These are phyloP conservation scores for Fusarium albosuccineum DNA, from an alignment of 2,329 filamentous ascomycete species.

Conservation along the genomic window DNA sequence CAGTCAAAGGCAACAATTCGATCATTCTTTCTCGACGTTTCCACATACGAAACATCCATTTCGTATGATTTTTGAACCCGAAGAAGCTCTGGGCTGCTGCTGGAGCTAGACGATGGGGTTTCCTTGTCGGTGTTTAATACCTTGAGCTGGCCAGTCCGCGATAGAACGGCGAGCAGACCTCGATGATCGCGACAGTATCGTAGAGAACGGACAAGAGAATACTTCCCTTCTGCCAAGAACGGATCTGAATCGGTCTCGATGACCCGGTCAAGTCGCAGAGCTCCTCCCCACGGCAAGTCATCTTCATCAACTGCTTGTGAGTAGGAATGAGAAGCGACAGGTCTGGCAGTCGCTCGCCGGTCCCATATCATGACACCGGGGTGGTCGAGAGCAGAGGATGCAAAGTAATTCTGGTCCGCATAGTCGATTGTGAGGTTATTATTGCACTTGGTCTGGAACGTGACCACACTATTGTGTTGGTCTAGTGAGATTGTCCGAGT, in stretches of 20 bases:
- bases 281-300: constrained; percentile 72
- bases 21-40: constrained; percentile 66
- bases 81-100: constrained; percentile 69
- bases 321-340: constrained; percentile 67
- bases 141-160: constrained; percentile 73
- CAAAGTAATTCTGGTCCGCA: constrained; percentile 85
- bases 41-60: constrained; percentile 70
- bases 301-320: constrained; percentile 71
- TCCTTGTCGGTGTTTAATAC: constrained; percentile 71
- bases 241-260: constrained; percentile 68
- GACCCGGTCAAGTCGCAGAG: constrained; percentile 68
- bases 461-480: constrained; percentile 62
- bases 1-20: constrained; percentile 77
- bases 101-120: constrained; percentile 58
- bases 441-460: constrained; percentile 75
- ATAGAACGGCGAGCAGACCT: constrained; percentile 72
- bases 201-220: constrained; percentile 72
- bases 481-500: constrained; percentile 48
- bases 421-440: constrained; percentile 84
- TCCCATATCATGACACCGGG: constrained; percentile 85
- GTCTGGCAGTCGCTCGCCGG: constrained; percentile 70
- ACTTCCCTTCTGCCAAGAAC: constrained; percentile 65
- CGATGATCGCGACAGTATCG: constrained; percentile 73
- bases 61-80: constrained; percentile 72
- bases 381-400: constrained; percentile 81